Base-by-base conservation (phyloP, 176 grass and related monocot species). In the Carex pumila region DNA sequence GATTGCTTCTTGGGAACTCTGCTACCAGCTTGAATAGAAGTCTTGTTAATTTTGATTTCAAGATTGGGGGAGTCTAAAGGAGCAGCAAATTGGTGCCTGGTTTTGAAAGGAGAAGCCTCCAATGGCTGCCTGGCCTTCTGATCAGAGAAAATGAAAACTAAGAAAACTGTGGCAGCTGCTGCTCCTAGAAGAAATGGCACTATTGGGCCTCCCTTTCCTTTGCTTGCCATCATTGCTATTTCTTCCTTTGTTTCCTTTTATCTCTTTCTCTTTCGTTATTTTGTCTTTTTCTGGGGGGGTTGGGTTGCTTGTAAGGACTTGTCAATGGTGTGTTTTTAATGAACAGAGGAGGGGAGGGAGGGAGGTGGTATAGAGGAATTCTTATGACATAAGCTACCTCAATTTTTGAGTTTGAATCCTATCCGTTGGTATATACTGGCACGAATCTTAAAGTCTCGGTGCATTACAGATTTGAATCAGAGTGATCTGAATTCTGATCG, bases 161-260 rank as follows among this genome's bases (percentile, higher is more conserved):
- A 56, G 13, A 85, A 80, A 29, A 67, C 15, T 1, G 84, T 89
- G 9, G 87, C 84, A 30, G 63, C 39, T 43, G 80, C 79, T 21
- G 86, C 87, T 2, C 86, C 89, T n/a, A 91, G 72, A 73, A 91
- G 25, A 85, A 88, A 91, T 30, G 84, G 69, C 65, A 80, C 17
- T 64, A 65, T 19, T 25, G 81, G 81, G 54, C 79, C 71, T n/a
- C 77, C 85, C 39, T 80, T 90, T 65, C 56, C 65, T 30, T 52
- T 63, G 31, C 67, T 2, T 43, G 79, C 63, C 41, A 88, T 34
- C 57, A 61, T 77, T 34, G 30, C 6, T 43, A 43, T 78, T 63
- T 19, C 15, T 31, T 70, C 14, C 11, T 39, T 63, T 19, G 0
- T 55, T 77, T 77, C 21, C 73, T 30, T 47, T 12, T 75, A 0